Percentiles rank a stretch among this genome's conserved stretches.
Evolutionary conservation across 768 basidiomycete species (phyloP).

Genomic region (Galerina marginata): DNA sequence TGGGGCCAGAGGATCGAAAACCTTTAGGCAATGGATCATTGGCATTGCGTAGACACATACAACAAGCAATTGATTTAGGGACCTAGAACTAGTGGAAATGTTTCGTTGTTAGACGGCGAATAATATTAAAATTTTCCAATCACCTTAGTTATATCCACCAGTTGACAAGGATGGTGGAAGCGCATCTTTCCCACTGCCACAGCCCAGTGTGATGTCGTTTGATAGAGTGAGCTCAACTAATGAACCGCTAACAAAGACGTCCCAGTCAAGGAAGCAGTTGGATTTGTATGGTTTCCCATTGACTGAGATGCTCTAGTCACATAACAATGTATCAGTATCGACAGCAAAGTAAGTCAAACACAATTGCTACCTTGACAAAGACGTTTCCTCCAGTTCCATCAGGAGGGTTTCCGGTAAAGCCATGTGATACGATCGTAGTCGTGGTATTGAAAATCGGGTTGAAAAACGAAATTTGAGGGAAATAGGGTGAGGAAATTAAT

Average conservation of each 20-base stretch:
- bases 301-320: constrained; percentile 55
- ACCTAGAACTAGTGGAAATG: background rate
- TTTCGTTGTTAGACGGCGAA: background rate
- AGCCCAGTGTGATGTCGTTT: constrained; percentile 55
- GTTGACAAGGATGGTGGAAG: constrained; percentile 69
- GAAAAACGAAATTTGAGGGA: constrained; percentile 62
- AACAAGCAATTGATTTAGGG: background rate
- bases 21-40: background rate
- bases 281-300: constrained; percentile 64
- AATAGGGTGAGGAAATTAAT: constrained; percentile 66
- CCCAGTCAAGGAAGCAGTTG: constrained; percentile 71
- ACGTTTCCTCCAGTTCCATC: constrained; percentile 58
- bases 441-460: constrained; percentile 64
- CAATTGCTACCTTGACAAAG: constrained; percentile 54
- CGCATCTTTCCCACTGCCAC: constrained; percentile 50
- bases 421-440: constrained; percentile 55
- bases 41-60: background rate
- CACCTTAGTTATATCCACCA: constrained; percentile 54
- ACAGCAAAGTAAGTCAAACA: background rate
- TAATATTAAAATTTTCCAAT: background rate
- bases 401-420: constrained; percentile 57
- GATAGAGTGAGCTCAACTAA: constrained; percentile 61
- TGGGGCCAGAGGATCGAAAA: too few species aligned
- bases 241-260: constrained; percentile 59
- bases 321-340: background rate